phyloP scores from a whole-genome alignment of 495 filamentous ascomycete species.

The Apodospora peruviana region DNA sequence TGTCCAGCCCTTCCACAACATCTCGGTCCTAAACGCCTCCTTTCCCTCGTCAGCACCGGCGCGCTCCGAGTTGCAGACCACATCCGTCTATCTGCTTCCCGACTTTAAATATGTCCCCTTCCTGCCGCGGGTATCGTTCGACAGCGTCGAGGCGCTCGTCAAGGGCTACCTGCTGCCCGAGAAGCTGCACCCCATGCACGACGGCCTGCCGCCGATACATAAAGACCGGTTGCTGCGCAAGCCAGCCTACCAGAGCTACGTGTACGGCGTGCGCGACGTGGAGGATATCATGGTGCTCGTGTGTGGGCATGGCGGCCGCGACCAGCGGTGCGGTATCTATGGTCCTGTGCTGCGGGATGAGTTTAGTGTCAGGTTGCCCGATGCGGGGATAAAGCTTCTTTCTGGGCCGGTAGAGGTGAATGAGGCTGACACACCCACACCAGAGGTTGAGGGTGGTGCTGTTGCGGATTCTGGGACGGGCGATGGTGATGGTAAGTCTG shows the following conservation, averaged over 20 bases:
- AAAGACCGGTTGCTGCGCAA: constrained; percentile 36
- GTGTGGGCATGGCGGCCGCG: constrained; percentile 77
- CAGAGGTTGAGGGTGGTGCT: constrained; percentile 14
- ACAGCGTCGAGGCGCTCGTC: constrained; percentile 47
- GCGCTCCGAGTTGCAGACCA: constrained; percentile 37
- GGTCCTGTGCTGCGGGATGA: constrained; percentile 65
- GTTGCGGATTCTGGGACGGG: background rate
- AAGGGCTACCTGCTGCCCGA: constrained; percentile 55
- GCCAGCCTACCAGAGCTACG: constrained; percentile 32
- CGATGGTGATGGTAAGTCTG: constrained; percentile 27
- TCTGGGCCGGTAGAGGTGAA: constrained; percentile 29
- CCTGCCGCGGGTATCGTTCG: constrained; percentile 51
- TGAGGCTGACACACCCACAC: constrained; percentile 11
- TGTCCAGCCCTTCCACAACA: constrained; percentile 69
- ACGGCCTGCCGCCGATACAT: constrained; percentile 46
- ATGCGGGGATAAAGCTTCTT: constrained; percentile 29
- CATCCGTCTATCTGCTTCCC: constrained; percentile 69
- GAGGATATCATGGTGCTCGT: constrained; percentile 68
- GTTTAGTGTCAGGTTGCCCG: constrained; percentile 50
- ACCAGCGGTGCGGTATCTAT: constrained; percentile 73
- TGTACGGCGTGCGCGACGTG: constrained; percentile 52
- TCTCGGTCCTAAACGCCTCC: constrained; percentile 67
- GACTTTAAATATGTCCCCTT: constrained; percentile 71
- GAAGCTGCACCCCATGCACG: constrained; percentile 53
- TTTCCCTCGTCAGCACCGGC: constrained; percentile 45